Evolutionary conservation across 2,329 filamentous ascomycete species (phyloP).

Genomic region (Nannizziopsis arthrosporioides): DNA sequence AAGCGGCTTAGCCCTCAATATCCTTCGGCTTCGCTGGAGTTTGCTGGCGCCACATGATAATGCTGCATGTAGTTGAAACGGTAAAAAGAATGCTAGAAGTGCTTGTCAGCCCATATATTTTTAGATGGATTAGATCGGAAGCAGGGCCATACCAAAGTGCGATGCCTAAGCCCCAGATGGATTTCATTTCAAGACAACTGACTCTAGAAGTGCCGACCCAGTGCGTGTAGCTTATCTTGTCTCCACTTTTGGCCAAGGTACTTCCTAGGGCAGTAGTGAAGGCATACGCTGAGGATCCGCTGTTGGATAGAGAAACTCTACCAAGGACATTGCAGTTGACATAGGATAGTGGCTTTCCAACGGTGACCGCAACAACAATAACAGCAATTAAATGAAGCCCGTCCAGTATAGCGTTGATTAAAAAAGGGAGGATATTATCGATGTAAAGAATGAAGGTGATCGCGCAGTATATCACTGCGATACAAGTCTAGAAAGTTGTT

Average conservation of each 20-base stretch:
- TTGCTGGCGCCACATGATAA: constrained; percentile 52
- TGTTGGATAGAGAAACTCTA: constrained; percentile 29
- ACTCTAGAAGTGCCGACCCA: constrained; percentile 51
- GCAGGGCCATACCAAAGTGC: constrained; percentile 48
- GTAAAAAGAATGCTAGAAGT: constrained; percentile 50
- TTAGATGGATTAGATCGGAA: neutral
- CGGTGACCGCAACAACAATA: constrained; percentile 61
- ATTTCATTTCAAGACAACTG: constrained; percentile 74
- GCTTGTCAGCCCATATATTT: constrained; percentile 7
- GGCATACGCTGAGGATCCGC: constrained; percentile 41
- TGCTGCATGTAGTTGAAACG: constrained; percentile 48
- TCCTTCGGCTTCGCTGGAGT: constrained; percentile 40
- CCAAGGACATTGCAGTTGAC: constrained; percentile 56
- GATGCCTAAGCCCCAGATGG: constrained; percentile 76
- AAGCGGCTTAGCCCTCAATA: constrained; percentile 2
- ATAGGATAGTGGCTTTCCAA: constrained; percentile 70
- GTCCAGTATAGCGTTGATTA: constrained; percentile 57
- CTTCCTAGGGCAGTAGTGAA: constrained; percentile 43
- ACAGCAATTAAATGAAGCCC: constrained; percentile 60
- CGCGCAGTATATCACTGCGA: constrained; percentile 65
- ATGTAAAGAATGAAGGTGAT: constrained; percentile 73
- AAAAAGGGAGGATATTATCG: constrained; percentile 62
- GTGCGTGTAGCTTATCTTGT: constrained; percentile 38
- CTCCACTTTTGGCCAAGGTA: constrained; percentile 42
- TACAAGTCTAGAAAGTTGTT: constrained; percentile 49